Evolutionary conservation across 768 basidiomycete species (phyloP), one percentile per base, ranked within the genome.

Genomic region (Hirschioporus abietinus): DNA sequence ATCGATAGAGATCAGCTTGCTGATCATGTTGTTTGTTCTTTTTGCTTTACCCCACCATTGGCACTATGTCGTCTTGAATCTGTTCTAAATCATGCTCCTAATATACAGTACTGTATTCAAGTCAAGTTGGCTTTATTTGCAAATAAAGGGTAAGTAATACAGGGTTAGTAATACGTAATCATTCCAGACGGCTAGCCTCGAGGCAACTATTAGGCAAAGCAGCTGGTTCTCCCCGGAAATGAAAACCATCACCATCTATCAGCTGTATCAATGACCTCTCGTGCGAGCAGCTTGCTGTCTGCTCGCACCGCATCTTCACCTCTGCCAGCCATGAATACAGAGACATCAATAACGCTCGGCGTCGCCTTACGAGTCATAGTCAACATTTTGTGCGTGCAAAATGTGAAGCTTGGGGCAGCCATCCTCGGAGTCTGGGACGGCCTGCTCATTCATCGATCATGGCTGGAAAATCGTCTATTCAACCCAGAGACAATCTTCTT

Each of bases 371-470:
- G 60, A 34, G 60, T 61, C 24, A 25, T 34, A 12, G 60, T 61
- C 25, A 25, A 25, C 60, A 61, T 61, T 9, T 17, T 61, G 15
- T 61, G 24, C 30, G 60, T 25, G 3, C 60, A 61, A 61, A 61
- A 34, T 61, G 25, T 61, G 60, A 61, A 61, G 60, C 25, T 61
- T 5, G 60, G 25, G 30, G 60, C 60, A 3, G 24, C 30, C 25
- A 25, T 61, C 25, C 15, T 34, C 17, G 60, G 60, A 12, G 25
- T 61, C 30, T 61, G 60, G 60, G 60, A 61, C 60, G 60, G 60
- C 9, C 24, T 61, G 25, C 60, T 61, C 30, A 25, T 61, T 34
- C 60, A 61, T 34, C 60, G 60, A 25, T 61, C 60, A 12, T 25
- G 24, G 60, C 60, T 25, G 23, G 25, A 34, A 25, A 61, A 25